Percentiles rank a stretch among this genome's conserved stretches.
These are phyloP conservation scores for Cytospora chrysosperma DNA, from an alignment of 2,329 filamentous ascomycete species.

Conservation along the genomic window DNA sequence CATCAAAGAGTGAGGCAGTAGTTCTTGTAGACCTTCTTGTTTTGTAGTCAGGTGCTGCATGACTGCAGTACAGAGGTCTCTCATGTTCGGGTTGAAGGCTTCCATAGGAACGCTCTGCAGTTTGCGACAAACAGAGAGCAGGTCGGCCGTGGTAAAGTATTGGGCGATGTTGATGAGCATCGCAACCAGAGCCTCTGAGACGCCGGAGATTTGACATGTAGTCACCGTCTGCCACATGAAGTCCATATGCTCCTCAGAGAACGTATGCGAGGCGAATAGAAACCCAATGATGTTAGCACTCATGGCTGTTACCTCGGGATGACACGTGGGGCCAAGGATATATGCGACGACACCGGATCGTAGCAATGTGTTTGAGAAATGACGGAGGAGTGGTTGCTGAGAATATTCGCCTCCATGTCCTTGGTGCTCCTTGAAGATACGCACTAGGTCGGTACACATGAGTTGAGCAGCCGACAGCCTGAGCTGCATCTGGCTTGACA, in stretches of 20 bases:
- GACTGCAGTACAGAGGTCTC: constrained; percentile 59
- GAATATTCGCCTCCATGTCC: constrained; percentile 42
- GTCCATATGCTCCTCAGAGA: constrained; percentile 70
- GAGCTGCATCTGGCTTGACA: constrained; percentile 86
- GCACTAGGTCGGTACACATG: constrained; percentile 70
- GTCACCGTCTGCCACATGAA: constrained; percentile 81
- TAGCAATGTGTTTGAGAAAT: constrained; percentile 68
- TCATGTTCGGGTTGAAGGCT: constrained; percentile 60
- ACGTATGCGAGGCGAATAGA: constrained; percentile 74
- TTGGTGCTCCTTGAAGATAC: constrained; percentile 60
- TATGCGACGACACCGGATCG: constrained; percentile 76
- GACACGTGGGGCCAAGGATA: constrained; percentile 85
- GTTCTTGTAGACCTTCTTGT: constrained; percentile 12
- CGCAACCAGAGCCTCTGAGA: constrained; percentile 74
- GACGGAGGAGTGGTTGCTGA: constrained; percentile 54
- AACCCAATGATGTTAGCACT: constrained; percentile 86
- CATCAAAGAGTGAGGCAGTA: constrained; percentile 45
- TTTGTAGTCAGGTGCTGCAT: constrained; percentile 50
- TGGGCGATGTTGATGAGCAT: constrained; percentile 56
- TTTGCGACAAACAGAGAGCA: constrained; percentile 71
- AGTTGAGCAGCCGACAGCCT: constrained; percentile 74
- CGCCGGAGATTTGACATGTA: constrained; percentile 77
- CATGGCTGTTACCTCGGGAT: constrained; percentile 82
- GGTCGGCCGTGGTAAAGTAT: constrained; percentile 46
- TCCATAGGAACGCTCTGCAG: constrained; percentile 63